Evolutionary conservation across 2,329 filamentous ascomycete species (phyloP), one percentile per base, ranked within the genome.

Genomic region (Biscogniauxia mediterranea): DNA sequence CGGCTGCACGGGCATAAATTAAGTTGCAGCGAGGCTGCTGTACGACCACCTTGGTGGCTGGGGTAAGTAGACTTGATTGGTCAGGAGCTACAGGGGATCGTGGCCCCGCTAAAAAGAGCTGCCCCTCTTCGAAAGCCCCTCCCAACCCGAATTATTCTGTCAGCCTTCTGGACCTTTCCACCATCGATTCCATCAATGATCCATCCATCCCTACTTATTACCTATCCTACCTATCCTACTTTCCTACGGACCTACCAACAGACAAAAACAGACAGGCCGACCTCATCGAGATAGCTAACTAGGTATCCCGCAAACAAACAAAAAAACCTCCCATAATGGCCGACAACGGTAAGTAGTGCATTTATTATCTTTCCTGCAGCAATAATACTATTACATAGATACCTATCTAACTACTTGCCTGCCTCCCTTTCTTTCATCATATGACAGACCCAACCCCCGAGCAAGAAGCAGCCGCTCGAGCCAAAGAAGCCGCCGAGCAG

Each of bases 401-500:
- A n/a, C n/a, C n/a, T 50, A 13, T 42, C 28, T 25, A 49, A 19
- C 13, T 28, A 55, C 54, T 19, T 21, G 55, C 59, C 61, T 52
- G 58, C 26, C 56, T 42, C 17, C 28, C 5, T 19, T 52, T 53
- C 21, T 23, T 5, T 23, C 23, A 21, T n/a, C 15, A n/a, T n/a
- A 7, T 6, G 17, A 58, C 69, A 83, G 85, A 88, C 71, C 79
- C 75, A 59, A 82, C 80, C 21, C 78, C 83, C 61, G 85, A 83
- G 64, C 81, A 86, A 66, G 79, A 82, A 67, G 86, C 83, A 11
- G 85, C 85, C 20, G 82, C 84, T 61, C 81, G 80, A 66, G 89
- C 87, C 64, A 88, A 89, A 75, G 93, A 99, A 80, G 82, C 85
- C 60, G 90, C 89, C 70, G 95, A 99, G 80, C 95, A 99, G 81